phyloP scores from a whole-genome alignment of 1,284 basidiomycete genomes.

The Irpex lacteus region DNA sequence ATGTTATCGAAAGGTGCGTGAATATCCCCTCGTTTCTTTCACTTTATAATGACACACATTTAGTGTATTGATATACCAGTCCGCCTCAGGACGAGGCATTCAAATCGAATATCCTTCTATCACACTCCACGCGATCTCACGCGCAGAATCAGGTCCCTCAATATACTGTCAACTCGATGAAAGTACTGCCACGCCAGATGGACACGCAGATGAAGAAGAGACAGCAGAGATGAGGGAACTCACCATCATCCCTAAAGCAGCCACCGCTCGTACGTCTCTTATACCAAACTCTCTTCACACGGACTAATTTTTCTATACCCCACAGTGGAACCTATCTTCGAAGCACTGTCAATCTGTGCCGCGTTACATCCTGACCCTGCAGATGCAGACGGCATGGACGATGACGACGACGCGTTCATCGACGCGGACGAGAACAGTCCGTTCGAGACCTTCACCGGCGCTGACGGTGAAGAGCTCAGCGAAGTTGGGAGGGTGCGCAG shows the following conservation, averaged over 20 bases:
- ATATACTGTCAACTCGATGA: conserved; percentile 92
- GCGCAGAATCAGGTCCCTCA: conserved; percentile 59
- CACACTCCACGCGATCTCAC: conserved; percentile 86
- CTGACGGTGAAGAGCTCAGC: conserved; percentile 66
- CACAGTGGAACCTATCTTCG: conserved; percentile 85
- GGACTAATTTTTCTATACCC: not conserved
- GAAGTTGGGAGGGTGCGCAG: conserved; percentile 93
- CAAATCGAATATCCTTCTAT: conserved; percentile 82
- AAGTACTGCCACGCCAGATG: conserved; percentile 25
- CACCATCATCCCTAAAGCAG: conserved; percentile 61
- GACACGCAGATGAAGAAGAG: conserved; percentile 46
- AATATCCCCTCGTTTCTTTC: conserved; percentile 16
- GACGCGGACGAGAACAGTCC: conserved; percentile 36
- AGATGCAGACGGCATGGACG: conserved; percentile 45
- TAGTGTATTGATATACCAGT: conserved; percentile 79
- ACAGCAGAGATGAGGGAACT: conserved; percentile 71
- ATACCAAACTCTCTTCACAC: not conserved
- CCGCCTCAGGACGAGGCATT: conserved; percentile 66
- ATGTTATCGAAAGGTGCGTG: conserved; percentile 78
- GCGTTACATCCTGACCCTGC: conserved; percentile 84
- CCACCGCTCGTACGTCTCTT: conserved; percentile 53
- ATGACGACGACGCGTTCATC: conserved; percentile 60
- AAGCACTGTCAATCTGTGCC: conserved; percentile 85
- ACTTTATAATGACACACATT: not conserved
- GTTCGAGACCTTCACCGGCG: conserved; percentile 63